Percentiles rank a stretch among this genome's conserved stretches.
Evolutionary conservation across 2,329 filamentous ascomycete genomes (phyloP).

Genomic region (Neopestalotiopsis sp.): DNA sequence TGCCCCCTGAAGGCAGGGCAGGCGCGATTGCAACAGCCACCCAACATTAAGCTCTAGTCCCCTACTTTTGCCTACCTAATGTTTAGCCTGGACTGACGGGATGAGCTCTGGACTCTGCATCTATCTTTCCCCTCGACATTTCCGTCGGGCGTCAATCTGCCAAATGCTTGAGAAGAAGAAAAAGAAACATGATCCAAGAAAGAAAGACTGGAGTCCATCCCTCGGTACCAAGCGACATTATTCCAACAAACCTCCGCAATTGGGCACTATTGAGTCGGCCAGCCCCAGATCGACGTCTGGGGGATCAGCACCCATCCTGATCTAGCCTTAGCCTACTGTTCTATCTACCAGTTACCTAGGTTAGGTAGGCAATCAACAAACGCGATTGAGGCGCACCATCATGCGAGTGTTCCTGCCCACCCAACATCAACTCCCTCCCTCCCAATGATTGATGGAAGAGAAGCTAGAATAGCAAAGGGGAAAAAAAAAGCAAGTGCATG

Average conservation of each 20-base stretch:
- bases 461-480: background rate
- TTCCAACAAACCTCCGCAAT: background rate
- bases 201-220: background rate
- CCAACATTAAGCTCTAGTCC: too few relatives aligned
- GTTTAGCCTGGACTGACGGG: background rate
- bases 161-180: background rate
- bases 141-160: background rate
- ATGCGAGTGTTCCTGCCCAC: too few relatives aligned
- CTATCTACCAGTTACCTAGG: too few relatives aligned
- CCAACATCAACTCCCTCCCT: background rate
- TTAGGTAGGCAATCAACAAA: background rate
- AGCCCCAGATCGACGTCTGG: background rate
- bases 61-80: background rate
- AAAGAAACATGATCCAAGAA: background rate
- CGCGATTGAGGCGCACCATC: background rate
- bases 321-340: background rate
- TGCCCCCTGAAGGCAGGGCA: too few relatives aligned
- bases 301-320: background rate
- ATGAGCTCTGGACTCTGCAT: too few relatives aligned
- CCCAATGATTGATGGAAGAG: background rate
- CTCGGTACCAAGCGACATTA: background rate
- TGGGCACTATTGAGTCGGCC: background rate
- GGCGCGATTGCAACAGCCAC: too few relatives aligned
- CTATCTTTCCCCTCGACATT: background rate
- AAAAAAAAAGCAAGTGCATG: background rate